These are phyloP conservation scores for Trichoderma sp. DNA, from an alignment of 2,329 filamentous ascomycete genomes.

Conservation along the genomic window DNA sequence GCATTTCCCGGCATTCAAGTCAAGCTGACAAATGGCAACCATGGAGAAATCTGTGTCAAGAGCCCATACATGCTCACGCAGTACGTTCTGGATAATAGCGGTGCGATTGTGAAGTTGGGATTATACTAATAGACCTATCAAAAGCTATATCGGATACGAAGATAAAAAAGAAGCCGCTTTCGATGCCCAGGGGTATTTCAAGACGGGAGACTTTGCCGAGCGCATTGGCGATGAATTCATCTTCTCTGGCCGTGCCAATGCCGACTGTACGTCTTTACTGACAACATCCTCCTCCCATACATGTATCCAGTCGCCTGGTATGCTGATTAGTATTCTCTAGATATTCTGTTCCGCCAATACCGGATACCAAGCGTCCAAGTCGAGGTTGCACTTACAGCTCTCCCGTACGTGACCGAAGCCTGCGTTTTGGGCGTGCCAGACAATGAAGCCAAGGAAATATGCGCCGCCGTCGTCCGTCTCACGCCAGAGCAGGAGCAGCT, in stretches of 20 bases:
- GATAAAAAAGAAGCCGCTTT: slow-evolving; percentile 78
- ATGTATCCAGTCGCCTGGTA: not conserved
- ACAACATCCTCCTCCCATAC: not conserved
- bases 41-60: slow-evolving; percentile 29
- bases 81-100: slow-evolving; percentile 23
- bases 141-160: slow-evolving; percentile 47
- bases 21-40: slow-evolving; percentile 28
- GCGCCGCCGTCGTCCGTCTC: slow-evolving; percentile 29
- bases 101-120: not conserved
- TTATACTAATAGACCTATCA: not conserved
- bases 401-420: slow-evolving; percentile 31
- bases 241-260: slow-evolving; percentile 28
- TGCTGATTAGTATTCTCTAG: slow-evolving; percentile 22
- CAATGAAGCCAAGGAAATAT: slow-evolving; percentile 28
- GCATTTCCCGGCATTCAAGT: slow-evolving; percentile 21
- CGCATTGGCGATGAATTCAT: slow-evolving; percentile 49
- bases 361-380: slow-evolving; percentile 27
- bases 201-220: slow-evolving; percentile 81
- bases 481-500: slow-evolving; percentile 7
- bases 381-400: slow-evolving; percentile 26
- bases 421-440: slow-evolving; percentile 30
- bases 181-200: slow-evolving; percentile 86
- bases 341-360: slow-evolving; percentile 22
- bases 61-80: slow-evolving; percentile 27
- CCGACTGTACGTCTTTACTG: slow-evolving; percentile 28